Evolutionary conservation across 805 yeast genomes (phyloP).

Genomic region (Lipomyces mesembrius): DNA sequence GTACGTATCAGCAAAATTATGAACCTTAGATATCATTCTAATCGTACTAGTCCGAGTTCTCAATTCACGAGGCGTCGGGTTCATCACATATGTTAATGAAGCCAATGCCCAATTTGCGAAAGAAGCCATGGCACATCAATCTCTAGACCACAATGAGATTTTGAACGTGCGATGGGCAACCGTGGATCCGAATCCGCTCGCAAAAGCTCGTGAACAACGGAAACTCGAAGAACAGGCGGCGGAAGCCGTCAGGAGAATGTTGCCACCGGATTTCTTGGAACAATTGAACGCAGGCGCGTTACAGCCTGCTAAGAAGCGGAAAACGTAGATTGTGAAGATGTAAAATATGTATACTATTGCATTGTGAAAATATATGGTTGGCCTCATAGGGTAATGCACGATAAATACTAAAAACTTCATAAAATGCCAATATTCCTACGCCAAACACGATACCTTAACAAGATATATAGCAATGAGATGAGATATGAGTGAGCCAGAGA

Average conservation of each 20-base stretch:
- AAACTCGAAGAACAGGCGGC: conserved; percentile 58
- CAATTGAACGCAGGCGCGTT: conserved; percentile 25
- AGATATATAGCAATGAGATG: conserved; percentile 1
- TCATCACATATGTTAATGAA: conserved; percentile 71
- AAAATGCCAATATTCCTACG: background rate
- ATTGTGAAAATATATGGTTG: background rate
- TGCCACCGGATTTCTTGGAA: conserved; percentile 42
- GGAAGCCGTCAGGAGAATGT: conserved; percentile 48
- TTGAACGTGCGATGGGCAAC: conserved; percentile 84
- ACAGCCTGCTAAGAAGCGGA: conserved; percentile 27
- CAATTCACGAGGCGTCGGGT: conserved; percentile 70
- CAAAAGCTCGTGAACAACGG: conserved; percentile 56
- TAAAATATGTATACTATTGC: background rate
- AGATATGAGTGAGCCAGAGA: background rate
- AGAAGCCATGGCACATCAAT: conserved; percentile 90
- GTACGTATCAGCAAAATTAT: conserved; percentile 3
- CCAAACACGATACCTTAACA: conserved; percentile 4
- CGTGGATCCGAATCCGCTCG: conserved; percentile 80
- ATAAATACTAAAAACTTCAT: background rate
- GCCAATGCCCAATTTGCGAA: conserved; percentile 89
- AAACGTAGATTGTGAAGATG: conserved; percentile 5
- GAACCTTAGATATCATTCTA: background rate
- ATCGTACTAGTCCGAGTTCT: conserved; percentile 54
- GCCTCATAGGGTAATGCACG: background rate
- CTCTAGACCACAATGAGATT: conserved; percentile 67